These are phyloP conservation scores for Aspergillus sclerotiicarbonarius DNA, from an alignment of 495 filamentous ascomycete genomes.

Conservation along the genomic window DNA sequence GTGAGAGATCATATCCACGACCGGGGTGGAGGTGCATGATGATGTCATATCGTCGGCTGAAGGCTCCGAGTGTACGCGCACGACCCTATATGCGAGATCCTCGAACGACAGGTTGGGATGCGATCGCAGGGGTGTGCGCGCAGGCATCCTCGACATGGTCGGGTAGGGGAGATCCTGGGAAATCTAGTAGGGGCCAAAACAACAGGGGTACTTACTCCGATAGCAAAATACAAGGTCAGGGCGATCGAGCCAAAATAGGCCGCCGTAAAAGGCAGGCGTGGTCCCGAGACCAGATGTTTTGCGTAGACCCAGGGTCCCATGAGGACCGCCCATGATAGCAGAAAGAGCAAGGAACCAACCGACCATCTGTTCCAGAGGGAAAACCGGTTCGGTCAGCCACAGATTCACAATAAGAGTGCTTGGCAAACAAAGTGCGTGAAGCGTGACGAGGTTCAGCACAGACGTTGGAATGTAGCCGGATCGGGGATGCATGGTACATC, in stretches of 20 bases:
- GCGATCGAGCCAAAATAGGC: slow-evolving; percentile 95
- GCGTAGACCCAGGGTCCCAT: slow-evolving; percentile 84
- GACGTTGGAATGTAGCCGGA: slow-evolving; percentile 14
- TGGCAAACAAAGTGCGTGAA: slow-evolving; percentile 2
- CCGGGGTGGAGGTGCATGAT: not conserved
- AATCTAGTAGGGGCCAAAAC: not conserved
- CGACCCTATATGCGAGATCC: slow-evolving; percentile 8
- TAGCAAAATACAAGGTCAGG: slow-evolving; percentile 85
- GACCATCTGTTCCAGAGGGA: slow-evolving; percentile 69
- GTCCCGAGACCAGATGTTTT: slow-evolving; percentile 78
- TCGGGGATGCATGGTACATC: slow-evolving; percentile 10
- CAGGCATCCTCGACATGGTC: slow-evolving; percentile 5
- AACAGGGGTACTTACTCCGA: slow-evolving; percentile 67
- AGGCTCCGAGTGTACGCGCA: slow-evolving; percentile 1
- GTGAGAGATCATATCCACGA: slow-evolving; percentile 10
- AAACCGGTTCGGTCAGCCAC: slow-evolving; percentile 25
- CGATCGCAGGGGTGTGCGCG: slow-evolving; percentile 1
- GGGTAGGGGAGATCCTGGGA: not conserved
- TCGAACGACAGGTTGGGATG: slow-evolving; percentile 7
- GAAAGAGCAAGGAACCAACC: slow-evolving; percentile 84
- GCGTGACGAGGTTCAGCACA: slow-evolving; percentile 2
- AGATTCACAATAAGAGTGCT: slow-evolving; percentile 14
- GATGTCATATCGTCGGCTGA: slow-evolving; percentile 9
- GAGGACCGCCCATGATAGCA: slow-evolving; percentile 89
- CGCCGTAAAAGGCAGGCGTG: slow-evolving; percentile 89